phyloP scores from a whole-genome alignment of 1,284 basidiomycete species.

The Boletus coffeatus region DNA sequence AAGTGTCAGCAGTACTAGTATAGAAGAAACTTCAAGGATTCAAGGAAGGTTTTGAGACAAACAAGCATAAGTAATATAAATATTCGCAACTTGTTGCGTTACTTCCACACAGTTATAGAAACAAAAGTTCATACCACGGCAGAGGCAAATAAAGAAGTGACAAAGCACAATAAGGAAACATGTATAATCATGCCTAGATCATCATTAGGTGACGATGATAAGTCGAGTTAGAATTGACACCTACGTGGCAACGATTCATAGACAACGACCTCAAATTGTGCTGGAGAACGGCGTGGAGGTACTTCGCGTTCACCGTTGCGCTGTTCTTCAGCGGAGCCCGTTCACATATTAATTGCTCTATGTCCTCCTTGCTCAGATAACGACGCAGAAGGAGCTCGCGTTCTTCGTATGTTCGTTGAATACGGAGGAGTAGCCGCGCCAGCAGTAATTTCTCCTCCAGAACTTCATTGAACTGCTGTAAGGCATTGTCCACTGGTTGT shows the following conservation, averaged over 20 bases:
- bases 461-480: no score
- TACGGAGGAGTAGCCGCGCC: no score
- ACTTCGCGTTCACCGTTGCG: neutral
- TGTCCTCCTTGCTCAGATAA: neutral
- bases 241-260: neutral
- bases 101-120: neutral
- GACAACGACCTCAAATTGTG: neutral
- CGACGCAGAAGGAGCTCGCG: no score
- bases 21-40: no score
- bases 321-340: neutral
- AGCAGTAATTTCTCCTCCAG: no score
- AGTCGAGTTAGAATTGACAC: neutral
- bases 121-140: neutral
- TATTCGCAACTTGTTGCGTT: no score
- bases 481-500: no score
- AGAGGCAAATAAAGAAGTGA: neutral
- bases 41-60: no score
- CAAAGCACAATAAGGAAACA: neutral
- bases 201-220: neutral
- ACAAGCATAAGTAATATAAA: no score
- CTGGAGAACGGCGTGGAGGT: neutral
- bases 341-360: neutral
- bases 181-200: neutral
- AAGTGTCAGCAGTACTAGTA: no score
- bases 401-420: no score